phyloP scores from a whole-genome alignment of 225 moss, liverwort and hornwort species.

The Physcomitrellopsis africana region DNA sequence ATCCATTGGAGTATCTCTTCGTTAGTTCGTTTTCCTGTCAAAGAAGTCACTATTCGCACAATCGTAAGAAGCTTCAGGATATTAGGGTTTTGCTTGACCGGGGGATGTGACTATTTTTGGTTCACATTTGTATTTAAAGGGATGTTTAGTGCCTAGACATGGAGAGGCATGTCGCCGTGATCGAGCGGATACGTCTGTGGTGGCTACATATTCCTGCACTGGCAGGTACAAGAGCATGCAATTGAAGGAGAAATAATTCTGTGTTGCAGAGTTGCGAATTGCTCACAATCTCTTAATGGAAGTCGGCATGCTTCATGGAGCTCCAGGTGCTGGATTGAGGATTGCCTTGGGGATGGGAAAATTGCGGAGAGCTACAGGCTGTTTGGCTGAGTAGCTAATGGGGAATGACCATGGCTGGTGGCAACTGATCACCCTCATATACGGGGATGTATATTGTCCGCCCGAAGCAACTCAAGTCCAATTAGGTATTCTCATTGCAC shows the following conservation, averaged over 20 bases:
- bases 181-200: neutral
- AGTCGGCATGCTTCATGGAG: constrained; percentile 14
- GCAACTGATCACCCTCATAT: constrained; percentile 22
- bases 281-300: neutral
- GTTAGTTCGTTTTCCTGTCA: rapidly evolving
- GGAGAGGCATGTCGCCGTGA: neutral
- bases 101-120: neutral
- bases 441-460: constrained; percentile 9
- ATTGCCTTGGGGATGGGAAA: neutral
- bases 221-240: neutral
- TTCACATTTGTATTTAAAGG: constrained; percentile 19
- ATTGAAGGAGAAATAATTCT: neutral
- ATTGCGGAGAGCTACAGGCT: neutral
- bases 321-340: neutral
- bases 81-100: neutral
- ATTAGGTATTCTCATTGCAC: constrained; percentile 22
- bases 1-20: too few species aligned
- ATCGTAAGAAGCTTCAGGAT: neutral
- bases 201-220: constrained; percentile 6
- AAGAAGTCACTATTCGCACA: neutral
- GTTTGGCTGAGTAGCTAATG: constrained; percentile 19
- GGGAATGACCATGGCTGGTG: constrained; percentile 18
- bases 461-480: constrained; percentile 12
- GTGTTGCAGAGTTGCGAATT: neutral
- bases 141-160: constrained; percentile 13